Conservation (phyloP, 2,329 filamentous ascomycete genomes). For the Geosmithia morbida region DNA sequence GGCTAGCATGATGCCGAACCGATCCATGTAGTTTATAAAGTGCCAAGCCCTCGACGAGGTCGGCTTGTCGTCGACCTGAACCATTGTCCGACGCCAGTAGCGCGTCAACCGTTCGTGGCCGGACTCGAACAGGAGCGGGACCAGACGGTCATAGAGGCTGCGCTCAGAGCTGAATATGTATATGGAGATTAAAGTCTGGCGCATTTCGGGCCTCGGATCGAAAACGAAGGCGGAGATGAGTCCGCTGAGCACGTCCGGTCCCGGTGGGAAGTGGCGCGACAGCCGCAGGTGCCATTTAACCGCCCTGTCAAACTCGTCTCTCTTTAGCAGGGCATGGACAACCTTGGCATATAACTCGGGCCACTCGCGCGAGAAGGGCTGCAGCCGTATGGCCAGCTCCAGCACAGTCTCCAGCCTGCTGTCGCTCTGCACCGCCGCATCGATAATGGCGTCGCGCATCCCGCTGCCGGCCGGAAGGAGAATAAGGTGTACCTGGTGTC, state of each 20-base stretch:
- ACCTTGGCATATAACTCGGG: slow-evolving; percentile 34
- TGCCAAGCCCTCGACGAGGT: slow-evolving; percentile 20
- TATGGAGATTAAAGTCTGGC: slow-evolving; percentile 25
- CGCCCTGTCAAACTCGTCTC: slow-evolving; percentile 20
- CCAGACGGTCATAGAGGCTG: slow-evolving; percentile 32
- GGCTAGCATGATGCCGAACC: slow-evolving; percentile 23
- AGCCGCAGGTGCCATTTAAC: slow-evolving; percentile 34
- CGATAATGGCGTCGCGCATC: slow-evolving; percentile 15
- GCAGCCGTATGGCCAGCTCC: slow-evolving; percentile 17
- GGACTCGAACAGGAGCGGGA: slow-evolving; percentile 34
- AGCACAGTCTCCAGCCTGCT: slow-evolving; percentile 7
- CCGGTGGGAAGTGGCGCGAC: slow-evolving; percentile 25
- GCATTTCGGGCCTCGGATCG: slow-evolving; percentile 18
- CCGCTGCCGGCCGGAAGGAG: slow-evolving; percentile 8
- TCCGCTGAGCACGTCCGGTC: slow-evolving; percentile 22
- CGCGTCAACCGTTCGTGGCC: slow-evolving; percentile 28
- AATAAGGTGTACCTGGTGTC: slow-evolving; percentile 6
- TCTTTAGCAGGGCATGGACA: slow-evolving; percentile 25
- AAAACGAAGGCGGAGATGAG: slow-evolving; percentile 27
- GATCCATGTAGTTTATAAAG: slow-evolving; percentile 31
- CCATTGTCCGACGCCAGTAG: slow-evolving; percentile 30
- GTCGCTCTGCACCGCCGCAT: slow-evolving; percentile 11
- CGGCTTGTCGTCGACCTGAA: slow-evolving; percentile 26
- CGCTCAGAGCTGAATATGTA: slow-evolving; percentile 29
- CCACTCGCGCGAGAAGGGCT: slow-evolving; percentile 24